Base-by-base conservation (phyloP, 805 yeast species). In the Suhomyces pyralidae region DNA sequence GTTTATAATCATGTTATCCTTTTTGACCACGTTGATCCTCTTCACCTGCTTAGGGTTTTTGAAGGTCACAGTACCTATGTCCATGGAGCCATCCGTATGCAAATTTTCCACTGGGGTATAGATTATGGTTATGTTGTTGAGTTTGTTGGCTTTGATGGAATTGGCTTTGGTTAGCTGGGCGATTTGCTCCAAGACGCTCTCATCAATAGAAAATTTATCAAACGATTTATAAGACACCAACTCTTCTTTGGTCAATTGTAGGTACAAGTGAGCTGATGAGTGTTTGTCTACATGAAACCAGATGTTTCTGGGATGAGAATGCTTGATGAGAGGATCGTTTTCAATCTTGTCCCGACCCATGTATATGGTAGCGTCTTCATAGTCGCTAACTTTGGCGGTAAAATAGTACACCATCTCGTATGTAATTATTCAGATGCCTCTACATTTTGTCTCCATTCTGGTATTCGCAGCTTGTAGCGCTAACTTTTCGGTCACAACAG, bases 241-340 rank as follows among this genome's bases (percentile, higher is more conserved):
- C 50, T 80, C 84, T 20, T 77, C 80, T 2, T 64, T 62, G 2
- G 76, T 70, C 19, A 85, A 66, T 51, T 89, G 79, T 25, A 87
- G 69, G 60, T 89, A 89, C 8, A 89, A 78, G 64, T 89, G 96
- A 0, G 92, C 94, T 44, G 90, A 84, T 3, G 90, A 84, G 46
- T 82, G 73, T 57, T 84, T 85, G 58, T 86, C 92, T 7, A 86
- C 90, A 66, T 88, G 96, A 62, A 89, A 88, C 93, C 96, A 88
- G 3, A 86, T 70, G 63, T 87, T 85, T 53, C 80, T 80, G 24
- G 82, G 83, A 55, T 80, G 78, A 0, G 92, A 88, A 59, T 81
- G 79, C 62, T 82, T 83, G 52, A 88, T 69, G 36, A 73, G 58
- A 10, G 74, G 76, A 49, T 74, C 78, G 56, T 73, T 88, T 68